phyloP scores from a whole-genome alignment of 225 moss, liverwort and hornwort species.

The Marchantia polymorpha region DNA sequence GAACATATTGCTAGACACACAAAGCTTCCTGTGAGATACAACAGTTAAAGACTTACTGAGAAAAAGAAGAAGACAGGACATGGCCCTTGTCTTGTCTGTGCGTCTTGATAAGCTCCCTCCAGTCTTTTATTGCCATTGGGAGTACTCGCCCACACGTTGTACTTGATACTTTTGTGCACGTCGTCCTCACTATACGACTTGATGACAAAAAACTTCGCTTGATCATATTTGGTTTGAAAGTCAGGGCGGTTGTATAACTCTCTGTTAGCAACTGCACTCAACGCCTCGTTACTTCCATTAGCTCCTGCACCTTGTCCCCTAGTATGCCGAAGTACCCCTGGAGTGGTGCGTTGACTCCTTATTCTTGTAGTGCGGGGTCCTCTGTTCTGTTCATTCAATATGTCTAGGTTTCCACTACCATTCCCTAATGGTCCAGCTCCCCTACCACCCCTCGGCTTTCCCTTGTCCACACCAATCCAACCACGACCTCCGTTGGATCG shows the following conservation, averaged over 20 bases:
- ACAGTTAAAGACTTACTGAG: constrained; percentile 56
- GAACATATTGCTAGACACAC: not conserved
- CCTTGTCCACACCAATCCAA: constrained; percentile 72
- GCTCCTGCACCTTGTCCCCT: constrained; percentile 70
- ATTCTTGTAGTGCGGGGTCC: constrained; percentile 91
- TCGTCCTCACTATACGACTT: constrained; percentile 99
- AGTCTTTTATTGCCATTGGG: constrained; percentile 96
- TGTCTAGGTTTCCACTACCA: constrained; percentile 79
- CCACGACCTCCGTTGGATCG: constrained; percentile 66
- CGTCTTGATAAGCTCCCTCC: constrained; percentile 86
- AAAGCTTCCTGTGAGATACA: not conserved
- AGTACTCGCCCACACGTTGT: constrained; percentile 99
- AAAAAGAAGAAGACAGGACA: constrained; percentile 96
- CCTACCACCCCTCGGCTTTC: constrained; percentile 78
- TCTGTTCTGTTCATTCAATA: constrained; percentile 95
- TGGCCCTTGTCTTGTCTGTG: constrained; percentile 49
- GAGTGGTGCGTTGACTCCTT: constrained; percentile 73
- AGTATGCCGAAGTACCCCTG: constrained; percentile 69
- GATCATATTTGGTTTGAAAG: constrained; percentile 76
- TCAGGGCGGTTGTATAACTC: constrained; percentile 86
- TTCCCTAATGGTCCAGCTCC: constrained; percentile 60
- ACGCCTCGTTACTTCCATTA: constrained; percentile 63
- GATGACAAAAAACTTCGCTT: constrained; percentile 95
- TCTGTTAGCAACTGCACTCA: constrained; percentile 62
- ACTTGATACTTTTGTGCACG: constrained; percentile 98